Evolutionary conservation across 257 asterid species (phyloP).

Genomic region (Salvia rosmarinus): DNA sequence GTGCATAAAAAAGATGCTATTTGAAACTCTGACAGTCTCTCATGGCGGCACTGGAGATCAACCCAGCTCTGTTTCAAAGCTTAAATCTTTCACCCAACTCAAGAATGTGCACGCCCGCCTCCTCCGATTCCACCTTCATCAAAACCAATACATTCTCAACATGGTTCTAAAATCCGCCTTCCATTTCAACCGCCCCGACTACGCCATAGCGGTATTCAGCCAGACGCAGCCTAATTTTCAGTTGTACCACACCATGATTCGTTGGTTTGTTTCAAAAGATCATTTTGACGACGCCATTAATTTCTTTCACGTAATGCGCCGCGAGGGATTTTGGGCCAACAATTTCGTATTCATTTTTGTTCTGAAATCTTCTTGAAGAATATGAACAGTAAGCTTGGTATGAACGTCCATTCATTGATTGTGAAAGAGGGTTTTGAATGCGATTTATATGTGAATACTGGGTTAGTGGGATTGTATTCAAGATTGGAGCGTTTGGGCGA

Average conservation of each 20-base stretch:
- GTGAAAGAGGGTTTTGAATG: slow-evolving; percentile 38
- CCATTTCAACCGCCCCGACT: slow-evolving; percentile 41
- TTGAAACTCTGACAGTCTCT: background rate
- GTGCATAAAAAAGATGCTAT: background rate
- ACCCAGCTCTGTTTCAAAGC: slow-evolving; percentile 31
- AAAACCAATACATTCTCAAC: slow-evolving; percentile 35
- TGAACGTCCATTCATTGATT: slow-evolving; percentile 37
- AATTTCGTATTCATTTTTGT: slow-evolving; percentile 38
- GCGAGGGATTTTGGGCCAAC: slow-evolving; percentile 33
- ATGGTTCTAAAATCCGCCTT: slow-evolving; percentile 41
- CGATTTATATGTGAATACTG: slow-evolving; percentile 36
- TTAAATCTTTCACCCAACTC: slow-evolving; percentile 40
- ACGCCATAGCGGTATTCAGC: slow-evolving; percentile 35
- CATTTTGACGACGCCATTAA: slow-evolving; percentile 37
- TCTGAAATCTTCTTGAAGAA: slow-evolving; percentile 41
- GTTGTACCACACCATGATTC: slow-evolving; percentile 42
- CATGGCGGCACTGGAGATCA: slow-evolving; percentile 31
- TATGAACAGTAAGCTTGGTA: slow-evolving; percentile 28
- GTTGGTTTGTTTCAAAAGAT: slow-evolving; percentile 39
- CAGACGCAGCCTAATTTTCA: slow-evolving; percentile 38
- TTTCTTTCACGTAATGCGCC: slow-evolving; percentile 41
- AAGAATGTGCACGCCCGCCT: slow-evolving; percentile 39
- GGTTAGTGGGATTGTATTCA: slow-evolving; percentile 42
- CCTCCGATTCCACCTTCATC: slow-evolving; percentile 36
- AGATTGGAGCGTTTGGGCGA: slow-evolving; percentile 38